Evolutionary conservation across 2,329 filamentous ascomycete genomes (phyloP).

Genomic region (Chaetomium sp.): DNA sequence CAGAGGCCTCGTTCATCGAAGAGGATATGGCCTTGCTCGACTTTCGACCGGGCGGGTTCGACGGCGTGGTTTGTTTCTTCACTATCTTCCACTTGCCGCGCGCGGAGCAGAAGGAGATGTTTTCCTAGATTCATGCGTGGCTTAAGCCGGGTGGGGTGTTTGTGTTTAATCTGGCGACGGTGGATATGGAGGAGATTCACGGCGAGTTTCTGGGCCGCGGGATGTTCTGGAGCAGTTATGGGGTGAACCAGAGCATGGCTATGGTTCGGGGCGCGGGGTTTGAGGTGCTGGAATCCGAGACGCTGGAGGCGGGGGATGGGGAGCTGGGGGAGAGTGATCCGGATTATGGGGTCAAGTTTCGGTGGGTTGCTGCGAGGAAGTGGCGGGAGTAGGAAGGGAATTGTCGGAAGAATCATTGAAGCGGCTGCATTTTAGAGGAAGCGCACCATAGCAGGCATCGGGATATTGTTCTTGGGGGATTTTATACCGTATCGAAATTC

Average conservation of each 20-base stretch:
- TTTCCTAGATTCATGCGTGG: neutral
- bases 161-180: neutral
- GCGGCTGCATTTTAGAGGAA: no score
- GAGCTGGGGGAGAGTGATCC: neutral
- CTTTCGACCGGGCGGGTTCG: neutral
- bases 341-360: neutral
- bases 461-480: no score
- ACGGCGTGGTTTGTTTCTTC: slow-evolving; percentile 1
- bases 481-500: no score
- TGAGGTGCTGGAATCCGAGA: neutral
- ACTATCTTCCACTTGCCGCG: neutral
- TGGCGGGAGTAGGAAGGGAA: no score
- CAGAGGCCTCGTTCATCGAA: neutral
- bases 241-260: neutral
- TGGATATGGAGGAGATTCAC: neutral
- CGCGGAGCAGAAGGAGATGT: neutral
- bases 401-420: no score
- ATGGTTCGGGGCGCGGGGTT: neutral
- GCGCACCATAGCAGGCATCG: no score
- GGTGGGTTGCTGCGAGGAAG: neutral
- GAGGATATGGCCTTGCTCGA: neutral
- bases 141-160: neutral
- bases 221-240: slow-evolving; percentile 4
- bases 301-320: neutral
- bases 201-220: neutral